Conservation (phyloP, 2,329 filamentous ascomycete species). For the Apiospora aurea region DNA sequence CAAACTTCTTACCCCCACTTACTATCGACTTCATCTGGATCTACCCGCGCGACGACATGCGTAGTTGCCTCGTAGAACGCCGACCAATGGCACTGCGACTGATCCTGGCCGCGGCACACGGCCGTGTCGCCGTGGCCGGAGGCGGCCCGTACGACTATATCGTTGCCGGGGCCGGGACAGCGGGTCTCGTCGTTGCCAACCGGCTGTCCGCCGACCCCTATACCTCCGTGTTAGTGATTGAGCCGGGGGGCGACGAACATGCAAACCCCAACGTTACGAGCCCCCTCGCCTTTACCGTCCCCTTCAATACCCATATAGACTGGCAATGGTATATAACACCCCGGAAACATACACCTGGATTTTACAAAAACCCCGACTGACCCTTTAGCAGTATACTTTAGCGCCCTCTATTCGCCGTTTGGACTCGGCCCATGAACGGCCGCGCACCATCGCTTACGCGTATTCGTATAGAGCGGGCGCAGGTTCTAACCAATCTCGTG, state of each 20-base stretch:
- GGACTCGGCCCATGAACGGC: no score
- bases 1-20: no score
- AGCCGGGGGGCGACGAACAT: slow-evolving; percentile 46
- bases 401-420: no score
- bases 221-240: slow-evolving; percentile 46
- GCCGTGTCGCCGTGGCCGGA: not conserved
- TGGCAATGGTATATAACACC: slow-evolving; percentile 38
- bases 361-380: not conserved
- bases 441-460: no score
- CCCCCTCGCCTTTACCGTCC: slow-evolving; percentile 35
- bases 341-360: not conserved
- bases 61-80: no score
- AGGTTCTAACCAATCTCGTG: not conserved
- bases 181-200: slow-evolving; percentile 47
- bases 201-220: slow-evolving; percentile 44
- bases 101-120: not conserved
- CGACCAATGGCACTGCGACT: not conserved
- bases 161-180: slow-evolving; percentile 47
- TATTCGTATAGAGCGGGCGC: no score
- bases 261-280: slow-evolving; percentile 44
- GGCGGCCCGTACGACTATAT: slow-evolving; percentile 42
- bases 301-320: slow-evolving; percentile 42
- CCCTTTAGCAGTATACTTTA: not conserved
- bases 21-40: no score
- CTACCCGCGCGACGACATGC: no score